Evolutionary conservation across 2,329 filamentous ascomycete species (phyloP), one percentile per base, ranked within the genome.

Genomic region (Scedosporium apiospermum): DNA sequence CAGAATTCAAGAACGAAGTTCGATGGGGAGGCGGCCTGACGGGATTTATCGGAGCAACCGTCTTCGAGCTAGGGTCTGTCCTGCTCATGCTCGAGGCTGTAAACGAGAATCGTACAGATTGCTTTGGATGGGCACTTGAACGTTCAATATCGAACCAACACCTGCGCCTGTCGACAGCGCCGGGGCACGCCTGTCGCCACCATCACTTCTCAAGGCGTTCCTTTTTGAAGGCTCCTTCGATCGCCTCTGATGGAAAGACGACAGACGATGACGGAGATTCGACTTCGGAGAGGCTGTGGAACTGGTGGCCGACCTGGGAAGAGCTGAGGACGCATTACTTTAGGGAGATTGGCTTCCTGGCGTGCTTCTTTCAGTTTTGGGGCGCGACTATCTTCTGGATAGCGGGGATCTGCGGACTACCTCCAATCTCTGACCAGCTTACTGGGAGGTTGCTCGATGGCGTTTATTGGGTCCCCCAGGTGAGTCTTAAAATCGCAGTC

Each of bases 81-180:
- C 71, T 89, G 1, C 75, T 89, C 27, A 77, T 89, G 71, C 74
- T 88, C 1, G 87, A 90, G 71, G 87, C 87, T 3, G 77, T 88
- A n/a, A 90, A 90, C 69, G 84, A 86, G 68, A 84, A 88, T 67
- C 76, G 81, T 12, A 75, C 80, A 0, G 84, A 82, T 12, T 90
- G 87, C 70, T 89, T 89, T 69, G 87, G 87, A 3, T 90, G 86
- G 86, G 87, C 86, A 0, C 67, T 89, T 1, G 82, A 88, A 66
- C 76, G 77, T 23, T 77, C 76, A 0, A 49, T 82, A 2, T 75
- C 75, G 3, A n/a, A 41, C n/a, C 46, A 42, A 7, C 14, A 18
- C 3, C 23, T 57, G 26, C 46, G n/a, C 26, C 60, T 69, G 4
- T 63, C 64, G 6, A 60, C 66, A 7, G 64, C 62, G 7, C 63